Percentiles rank a stretch among this genome's conserved stretches.
Evolutionary conservation across 306 rosid species (phyloP).

Genomic region (Alnus rubra): DNA sequence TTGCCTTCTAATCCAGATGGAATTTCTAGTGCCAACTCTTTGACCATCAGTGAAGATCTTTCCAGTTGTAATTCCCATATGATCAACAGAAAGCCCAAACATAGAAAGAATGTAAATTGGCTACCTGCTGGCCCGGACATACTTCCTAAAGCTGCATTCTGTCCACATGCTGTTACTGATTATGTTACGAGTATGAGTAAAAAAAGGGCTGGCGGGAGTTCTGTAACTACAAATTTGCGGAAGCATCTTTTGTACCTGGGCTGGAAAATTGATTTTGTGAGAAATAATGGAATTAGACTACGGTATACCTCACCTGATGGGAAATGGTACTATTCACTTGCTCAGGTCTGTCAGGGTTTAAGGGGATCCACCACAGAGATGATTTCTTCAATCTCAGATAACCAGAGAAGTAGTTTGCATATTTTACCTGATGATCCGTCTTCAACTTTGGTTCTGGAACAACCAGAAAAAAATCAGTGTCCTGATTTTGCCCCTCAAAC

Average conservation of each 20-base stretch:
- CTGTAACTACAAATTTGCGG: neutral
- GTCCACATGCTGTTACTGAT: constrained; percentile 48
- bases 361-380: constrained; percentile 4
- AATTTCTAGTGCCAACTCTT: constrained; percentile 18
- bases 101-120: constrained; percentile 24
- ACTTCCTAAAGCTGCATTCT: constrained; percentile 37
- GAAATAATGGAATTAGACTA: constrained; percentile 3
- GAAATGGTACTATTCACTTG: constrained; percentile 45
- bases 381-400: constrained; percentile 31
- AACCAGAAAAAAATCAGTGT: constrained; percentile 30
- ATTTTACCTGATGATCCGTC: constrained; percentile 7
- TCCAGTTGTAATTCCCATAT: neutral
- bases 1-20: constrained; percentile 28
- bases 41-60: constrained; percentile 24
- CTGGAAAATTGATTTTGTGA: constrained; percentile 53
- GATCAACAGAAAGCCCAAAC: constrained; percentile 9
- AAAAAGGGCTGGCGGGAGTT: neutral
- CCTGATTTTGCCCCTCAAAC: constrained; percentile 20
- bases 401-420: constrained; percentile 17
- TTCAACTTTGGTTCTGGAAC: constrained; percentile 21
- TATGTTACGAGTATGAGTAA: constrained; percentile 16
- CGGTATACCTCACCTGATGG: constrained; percentile 45
- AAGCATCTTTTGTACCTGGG: constrained; percentile 41
- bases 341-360: constrained; percentile 44
- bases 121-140: constrained; percentile 27